Evolutionary conservation across 805 yeast genomes (phyloP), one percentile per base, ranked within the genome.

Genomic region (Dipodascus geniculatus): DNA sequence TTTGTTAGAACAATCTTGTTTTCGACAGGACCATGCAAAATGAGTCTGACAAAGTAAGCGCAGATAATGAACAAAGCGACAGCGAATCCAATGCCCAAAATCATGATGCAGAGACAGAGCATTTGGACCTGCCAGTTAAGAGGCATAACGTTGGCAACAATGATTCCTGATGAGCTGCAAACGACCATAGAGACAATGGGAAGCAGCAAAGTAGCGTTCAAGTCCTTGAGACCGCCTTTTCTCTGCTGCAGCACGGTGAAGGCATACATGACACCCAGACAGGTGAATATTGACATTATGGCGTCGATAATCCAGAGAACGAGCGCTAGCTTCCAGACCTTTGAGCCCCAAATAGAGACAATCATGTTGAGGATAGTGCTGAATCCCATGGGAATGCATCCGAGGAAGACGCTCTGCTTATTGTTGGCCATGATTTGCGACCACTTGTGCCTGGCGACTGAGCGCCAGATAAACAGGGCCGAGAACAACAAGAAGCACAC

Each of bases 181-280:
- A 89, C 96, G 1, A 87, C 85, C 24, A 86, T 68, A 0, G 96
- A 77, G 19, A 89, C 91, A n/a, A 86, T 75, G 0, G 95, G 93
- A 51, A 89, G 69, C 22, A 89, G 65, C 2, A 85, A 66, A 1
- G 83, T 74, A 22, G 87, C 76, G 59, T 77, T 78, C 49, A 87
- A 62, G 23, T 72, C 65, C 3, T 70, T 68, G 6, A 52, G 22
- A 14, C 20, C 44, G 22, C 54, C 23, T 0, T 66, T 58, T 60
- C 67, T 58, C 56, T 64, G 60, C 61, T 72, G 60, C 66, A 68
- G 48, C 65, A 69, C 61, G 66, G 72, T 68, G 63, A 81, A 73
- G 35, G 79, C 61, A 58, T 75, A 78, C n/a, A 83, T 73, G 1
- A 85, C 68, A 0, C 79, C 72, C 79, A 85, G 81, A 0, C 87